These are phyloP conservation scores for Cyberlindnera japonica DNA, from an alignment of 805 yeast species.

Conservation along the genomic window DNA sequence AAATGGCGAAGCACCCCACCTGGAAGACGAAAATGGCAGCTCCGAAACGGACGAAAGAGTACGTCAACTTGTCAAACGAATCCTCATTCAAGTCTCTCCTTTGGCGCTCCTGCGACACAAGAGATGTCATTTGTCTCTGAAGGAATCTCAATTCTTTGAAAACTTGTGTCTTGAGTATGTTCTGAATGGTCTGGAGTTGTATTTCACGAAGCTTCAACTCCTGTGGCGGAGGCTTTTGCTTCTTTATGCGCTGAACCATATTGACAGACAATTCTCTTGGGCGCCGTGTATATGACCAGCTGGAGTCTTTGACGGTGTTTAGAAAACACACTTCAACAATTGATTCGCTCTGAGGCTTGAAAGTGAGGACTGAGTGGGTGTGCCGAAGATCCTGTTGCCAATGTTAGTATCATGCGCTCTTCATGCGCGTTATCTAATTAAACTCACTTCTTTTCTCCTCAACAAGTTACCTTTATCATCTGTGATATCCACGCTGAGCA, in stretches of 20 bases:
- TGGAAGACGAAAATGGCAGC: constrained; percentile 16
- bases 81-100: constrained; percentile 23
- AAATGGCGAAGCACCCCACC: constrained; percentile 3
- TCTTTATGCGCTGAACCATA: constrained; percentile 3
- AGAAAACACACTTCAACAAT: constrained; percentile 28
- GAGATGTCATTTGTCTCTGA: background rate
- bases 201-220: background rate
- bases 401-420: too few relatives aligned
- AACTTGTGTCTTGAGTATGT: background rate
- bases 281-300: constrained; percentile 31
- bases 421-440: too few relatives aligned
- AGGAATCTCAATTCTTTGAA: background rate
- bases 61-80: constrained; percentile 10
- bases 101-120: constrained; percentile 16
- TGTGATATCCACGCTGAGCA: constrained; percentile 6
- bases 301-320: constrained; percentile 31
- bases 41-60: constrained; percentile 12
- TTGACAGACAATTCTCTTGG: constrained; percentile 5
- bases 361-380: too few relatives aligned
- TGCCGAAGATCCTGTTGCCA: constrained; percentile 6
- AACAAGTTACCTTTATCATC: constrained; percentile 14
- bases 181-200: background rate
- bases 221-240: background rate
- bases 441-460: constrained; percentile 11
- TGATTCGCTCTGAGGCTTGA: constrained; percentile 12